Percentiles rank a stretch among this genome's conserved stretches.
phyloP scores from a whole-genome alignment of 495 filamentous ascomycete species.

The Penicilliopsis zonata region DNA sequence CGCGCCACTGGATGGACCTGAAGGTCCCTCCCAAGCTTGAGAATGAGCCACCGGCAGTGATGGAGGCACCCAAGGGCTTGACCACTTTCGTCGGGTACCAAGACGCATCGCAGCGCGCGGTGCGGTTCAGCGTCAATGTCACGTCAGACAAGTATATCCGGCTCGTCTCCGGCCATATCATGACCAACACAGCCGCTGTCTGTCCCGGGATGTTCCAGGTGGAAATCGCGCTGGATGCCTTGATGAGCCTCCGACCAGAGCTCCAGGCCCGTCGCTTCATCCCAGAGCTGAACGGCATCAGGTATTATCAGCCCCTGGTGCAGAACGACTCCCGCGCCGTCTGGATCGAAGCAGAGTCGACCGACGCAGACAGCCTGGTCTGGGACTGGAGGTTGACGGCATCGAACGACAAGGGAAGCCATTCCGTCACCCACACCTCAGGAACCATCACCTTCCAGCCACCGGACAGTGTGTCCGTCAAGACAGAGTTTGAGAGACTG shows the following conservation, averaged over 20 bases:
- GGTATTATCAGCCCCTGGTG: slow-evolving; percentile 29
- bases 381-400: slow-evolving; percentile 14
- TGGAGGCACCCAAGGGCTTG: slow-evolving; percentile 10
- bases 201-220: slow-evolving; percentile 35
- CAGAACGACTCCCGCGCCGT: slow-evolving; percentile 22
- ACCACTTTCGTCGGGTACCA: slow-evolving; percentile 25
- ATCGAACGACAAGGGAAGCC: slow-evolving; percentile 1
- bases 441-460: slow-evolving; percentile 13
- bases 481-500: slow-evolving; percentile 28
- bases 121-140: slow-evolving; percentile 32
- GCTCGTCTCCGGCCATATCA: slow-evolving; percentile 22
- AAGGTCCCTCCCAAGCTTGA: slow-evolving; percentile 1
- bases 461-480: slow-evolving; percentile 11
- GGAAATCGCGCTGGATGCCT: slow-evolving; percentile 37
- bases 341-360: slow-evolving; percentile 22
- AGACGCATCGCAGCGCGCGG: slow-evolving; percentile 13
- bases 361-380: slow-evolving; percentile 6
- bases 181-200: slow-evolving; percentile 33
- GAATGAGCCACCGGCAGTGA: background rate
- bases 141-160: slow-evolving; percentile 17
- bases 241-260: slow-evolving; percentile 24
- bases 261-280: slow-evolving; percentile 7
- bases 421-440: slow-evolving; percentile 17
- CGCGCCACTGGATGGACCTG: slow-evolving; percentile 19
- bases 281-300: slow-evolving; percentile 23